A percentile compares a stretch with the other conserved stretches of the same genome.
phyloP scores from a whole-genome alignment of 345 rosid genomes.

The Microthlaspi erraticum region DNA sequence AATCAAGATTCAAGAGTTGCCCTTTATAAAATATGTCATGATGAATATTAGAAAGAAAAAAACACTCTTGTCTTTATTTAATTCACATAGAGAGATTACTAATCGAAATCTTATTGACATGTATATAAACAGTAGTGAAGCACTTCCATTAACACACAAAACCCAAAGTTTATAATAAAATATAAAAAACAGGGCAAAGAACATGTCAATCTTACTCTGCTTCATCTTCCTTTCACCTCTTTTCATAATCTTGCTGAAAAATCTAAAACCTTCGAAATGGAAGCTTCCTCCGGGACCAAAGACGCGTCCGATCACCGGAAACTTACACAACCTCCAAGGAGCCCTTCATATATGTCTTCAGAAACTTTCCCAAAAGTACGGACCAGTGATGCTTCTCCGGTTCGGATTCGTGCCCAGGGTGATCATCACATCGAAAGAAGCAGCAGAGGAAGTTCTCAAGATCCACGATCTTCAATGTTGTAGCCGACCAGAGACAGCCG shows the following conservation, averaged over 20 bases:
- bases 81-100: not conserved
- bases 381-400: conserved; percentile 27
- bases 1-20: not conserved
- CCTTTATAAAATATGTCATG: not conserved
- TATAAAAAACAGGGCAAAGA: not conserved
- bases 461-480: conserved; percentile 30
- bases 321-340: conserved; percentile 24
- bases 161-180: not conserved
- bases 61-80: not conserved
- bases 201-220: conserved; percentile 40
- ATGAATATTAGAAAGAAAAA: not conserved
- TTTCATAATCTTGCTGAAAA: conserved; percentile 37
- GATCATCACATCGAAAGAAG: conserved; percentile 26
- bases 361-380: conserved; percentile 7
- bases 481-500: conserved; percentile 17
- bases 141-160: not conserved
- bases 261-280: conserved; percentile 19
- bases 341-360: not conserved
- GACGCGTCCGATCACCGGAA: conserved; percentile 32
- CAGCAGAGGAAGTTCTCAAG: conserved; percentile 35
- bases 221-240: conserved; percentile 50
- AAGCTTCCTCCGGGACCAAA: conserved; percentile 45
- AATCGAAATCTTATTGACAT: not conserved
- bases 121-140: not conserved
- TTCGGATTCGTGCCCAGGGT: conserved; percentile 22